phyloP scores from a whole-genome alignment of 1,284 basidiomycete genomes.

The Pseudozyma thailandica region DNA sequence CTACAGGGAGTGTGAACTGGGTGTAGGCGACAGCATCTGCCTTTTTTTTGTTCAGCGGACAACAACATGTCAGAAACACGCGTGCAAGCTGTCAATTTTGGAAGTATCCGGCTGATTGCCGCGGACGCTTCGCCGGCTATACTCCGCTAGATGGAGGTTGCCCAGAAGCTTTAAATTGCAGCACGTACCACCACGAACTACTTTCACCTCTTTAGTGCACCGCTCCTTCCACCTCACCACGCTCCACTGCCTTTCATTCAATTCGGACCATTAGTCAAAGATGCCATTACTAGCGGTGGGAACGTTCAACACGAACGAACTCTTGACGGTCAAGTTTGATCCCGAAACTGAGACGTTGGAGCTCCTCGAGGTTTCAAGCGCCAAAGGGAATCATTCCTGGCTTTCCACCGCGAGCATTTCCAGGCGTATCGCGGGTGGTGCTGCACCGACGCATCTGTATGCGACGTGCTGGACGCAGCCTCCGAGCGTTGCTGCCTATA shows the following conservation, averaged over 20 bases:
- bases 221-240: neutral
- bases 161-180: conserved; percentile 18
- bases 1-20: too few species aligned
- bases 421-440: neutral
- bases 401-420: conserved; percentile 40
- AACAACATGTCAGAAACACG: too few species aligned
- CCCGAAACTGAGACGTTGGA: conserved; percentile 28
- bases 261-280: neutral
- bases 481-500: conserved; percentile 49
- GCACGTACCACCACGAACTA: neutral
- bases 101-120: conserved; percentile 9
- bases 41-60: too few species aligned
- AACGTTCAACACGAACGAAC: conserved; percentile 53
- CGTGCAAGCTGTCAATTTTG: too few species aligned
- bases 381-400: conserved; percentile 54
- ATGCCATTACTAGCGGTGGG: conserved; percentile 48
- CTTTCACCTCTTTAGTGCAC: neutral
- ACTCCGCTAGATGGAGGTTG: neutral
- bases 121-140: conserved; percentile 29
- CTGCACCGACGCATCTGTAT: conserved; percentile 32
- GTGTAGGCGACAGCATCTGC: too few species aligned
- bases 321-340: conserved; percentile 45
- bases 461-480: conserved; percentile 55
- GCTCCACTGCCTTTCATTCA: too few species aligned
- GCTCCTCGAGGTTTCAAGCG: conserved; percentile 32